These are phyloP conservation scores for Glebionis coronaria DNA, from an alignment of 129 eudicot species.

Conservation along the genomic window DNA sequence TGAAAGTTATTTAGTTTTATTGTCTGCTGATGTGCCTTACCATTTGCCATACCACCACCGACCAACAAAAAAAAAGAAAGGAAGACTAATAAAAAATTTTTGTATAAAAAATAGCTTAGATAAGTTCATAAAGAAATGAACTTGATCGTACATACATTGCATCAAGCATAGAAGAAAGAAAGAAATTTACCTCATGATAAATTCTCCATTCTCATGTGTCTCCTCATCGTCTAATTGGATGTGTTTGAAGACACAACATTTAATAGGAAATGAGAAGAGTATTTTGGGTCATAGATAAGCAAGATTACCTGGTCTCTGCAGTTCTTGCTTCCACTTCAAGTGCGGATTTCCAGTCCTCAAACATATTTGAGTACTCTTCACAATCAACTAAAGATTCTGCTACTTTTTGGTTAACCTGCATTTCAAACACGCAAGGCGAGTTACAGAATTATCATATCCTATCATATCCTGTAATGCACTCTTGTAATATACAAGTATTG, in stretches of 20 bases:
- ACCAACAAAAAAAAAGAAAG: too few species aligned
- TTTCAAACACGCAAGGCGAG: too few species aligned
- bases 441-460: too few species aligned
- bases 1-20: too few species aligned
- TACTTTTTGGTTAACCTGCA: too few species aligned
- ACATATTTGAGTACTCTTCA: slow-evolving; percentile 84
- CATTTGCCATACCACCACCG: not conserved
- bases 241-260: slow-evolving; percentile 65
- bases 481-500: too few species aligned
- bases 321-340: slow-evolving; percentile 37
- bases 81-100: too few species aligned
- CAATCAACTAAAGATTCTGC: slow-evolving; percentile 21
- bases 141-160: too few species aligned
- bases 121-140: not conserved
- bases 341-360: slow-evolving; percentile 92
- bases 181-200: slow-evolving; percentile 55
- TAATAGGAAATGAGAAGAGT: too few species aligned
- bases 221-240: slow-evolving; percentile 78
- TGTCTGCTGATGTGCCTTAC: slow-evolving; percentile 4
- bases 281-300: too few species aligned
- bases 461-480: too few species aligned
- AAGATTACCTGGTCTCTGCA: slow-evolving; percentile 49
- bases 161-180: not conserved
- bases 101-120: too few species aligned
- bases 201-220: slow-evolving; percentile 70